These are phyloP conservation scores for Solanum hybrid DNA, from an alignment of 305 asterid genomes.

Conservation along the genomic window DNA sequence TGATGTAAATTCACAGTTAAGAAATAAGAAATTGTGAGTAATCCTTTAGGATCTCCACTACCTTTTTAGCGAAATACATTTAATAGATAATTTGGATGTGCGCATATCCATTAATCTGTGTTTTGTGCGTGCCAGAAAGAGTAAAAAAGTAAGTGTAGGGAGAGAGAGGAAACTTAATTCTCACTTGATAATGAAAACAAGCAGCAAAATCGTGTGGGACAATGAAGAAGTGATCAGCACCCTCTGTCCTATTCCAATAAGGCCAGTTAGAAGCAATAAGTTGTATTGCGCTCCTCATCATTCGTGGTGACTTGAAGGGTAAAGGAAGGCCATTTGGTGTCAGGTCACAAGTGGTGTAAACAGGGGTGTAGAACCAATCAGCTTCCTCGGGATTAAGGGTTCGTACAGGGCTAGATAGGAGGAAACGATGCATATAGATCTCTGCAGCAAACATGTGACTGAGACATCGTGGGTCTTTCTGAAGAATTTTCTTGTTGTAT, in stretches of 20 bases:
- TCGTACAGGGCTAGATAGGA: slow-evolving; percentile 66
- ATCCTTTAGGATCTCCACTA: not conserved
- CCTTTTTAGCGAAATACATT: not conserved
- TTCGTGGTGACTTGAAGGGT: slow-evolving; percentile 66
- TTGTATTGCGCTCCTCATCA: slow-evolving; percentile 79
- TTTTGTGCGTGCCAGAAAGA: not conserved
- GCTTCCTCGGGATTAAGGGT: slow-evolving; percentile 78
- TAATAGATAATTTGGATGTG: not conserved
- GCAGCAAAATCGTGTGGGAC: slow-evolving; percentile 89
- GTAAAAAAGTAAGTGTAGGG: not conserved
- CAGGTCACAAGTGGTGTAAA: slow-evolving; percentile 67
- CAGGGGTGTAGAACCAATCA: slow-evolving; percentile 80
- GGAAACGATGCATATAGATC: slow-evolving; percentile 72
- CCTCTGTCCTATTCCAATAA: slow-evolving; percentile 78
- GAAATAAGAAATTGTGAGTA: not conserved
- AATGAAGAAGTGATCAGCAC: slow-evolving; percentile 72
- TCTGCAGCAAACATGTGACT: slow-evolving; percentile 92
- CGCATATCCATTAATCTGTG: not conserved
- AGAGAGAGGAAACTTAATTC: not conserved
- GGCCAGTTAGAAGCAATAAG: slow-evolving; percentile 69
- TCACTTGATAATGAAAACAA: slow-evolving; percentile 75
- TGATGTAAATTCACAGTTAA: not conserved
- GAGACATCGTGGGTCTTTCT: slow-evolving; percentile 74
- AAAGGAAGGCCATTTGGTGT: slow-evolving; percentile 74
- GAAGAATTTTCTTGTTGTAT: slow-evolving; percentile 67